Percentiles rank a stretch among this genome's conserved stretches.
phyloP scores from a whole-genome alignment of 495 filamentous ascomycete species.

The Penicillium goetzii region DNA sequence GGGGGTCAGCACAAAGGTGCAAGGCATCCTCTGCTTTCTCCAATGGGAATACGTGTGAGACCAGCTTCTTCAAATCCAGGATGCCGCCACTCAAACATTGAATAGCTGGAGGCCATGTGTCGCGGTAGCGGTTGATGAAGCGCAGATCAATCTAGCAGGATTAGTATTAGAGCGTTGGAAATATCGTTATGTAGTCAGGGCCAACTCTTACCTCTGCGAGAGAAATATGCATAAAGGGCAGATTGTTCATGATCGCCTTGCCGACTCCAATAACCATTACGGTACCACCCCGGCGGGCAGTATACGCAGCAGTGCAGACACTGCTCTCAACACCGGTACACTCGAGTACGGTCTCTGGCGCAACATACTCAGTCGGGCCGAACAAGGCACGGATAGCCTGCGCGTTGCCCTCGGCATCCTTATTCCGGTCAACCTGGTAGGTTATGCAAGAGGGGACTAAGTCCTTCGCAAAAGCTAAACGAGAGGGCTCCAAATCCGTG shows the following conservation, averaged over 20 bases:
- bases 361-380: slow-evolving; percentile 50
- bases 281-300: slow-evolving; percentile 59
- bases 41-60: slow-evolving; percentile 70
- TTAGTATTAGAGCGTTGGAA: background rate
- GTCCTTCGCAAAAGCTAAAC: slow-evolving; percentile 61
- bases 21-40: slow-evolving; percentile 60
- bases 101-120: slow-evolving; percentile 65
- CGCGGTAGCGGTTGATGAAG: slow-evolving; percentile 66
- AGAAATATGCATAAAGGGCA: slow-evolving; percentile 69
- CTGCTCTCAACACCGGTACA: slow-evolving; percentile 67
- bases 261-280: slow-evolving; percentile 69
- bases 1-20: slow-evolving; percentile 51
- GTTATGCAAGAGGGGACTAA: slow-evolving; percentile 59
- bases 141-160: slow-evolving; percentile 59
- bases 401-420: slow-evolving; percentile 55
- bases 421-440: slow-evolving; percentile 52
- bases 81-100: slow-evolving; percentile 48
- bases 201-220: slow-evolving; percentile 51
- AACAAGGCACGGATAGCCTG: slow-evolving; percentile 56
- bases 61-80: slow-evolving; percentile 62
- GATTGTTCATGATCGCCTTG: slow-evolving; percentile 60
- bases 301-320: slow-evolving; percentile 58
- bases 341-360: slow-evolving; percentile 61
- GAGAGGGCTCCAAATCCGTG: slow-evolving; percentile 60
- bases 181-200: background rate